Base-by-base conservation (phyloP, 2,329 filamentous ascomycete genomes). In the Hymenotorrendiella dingleyae region DNA sequence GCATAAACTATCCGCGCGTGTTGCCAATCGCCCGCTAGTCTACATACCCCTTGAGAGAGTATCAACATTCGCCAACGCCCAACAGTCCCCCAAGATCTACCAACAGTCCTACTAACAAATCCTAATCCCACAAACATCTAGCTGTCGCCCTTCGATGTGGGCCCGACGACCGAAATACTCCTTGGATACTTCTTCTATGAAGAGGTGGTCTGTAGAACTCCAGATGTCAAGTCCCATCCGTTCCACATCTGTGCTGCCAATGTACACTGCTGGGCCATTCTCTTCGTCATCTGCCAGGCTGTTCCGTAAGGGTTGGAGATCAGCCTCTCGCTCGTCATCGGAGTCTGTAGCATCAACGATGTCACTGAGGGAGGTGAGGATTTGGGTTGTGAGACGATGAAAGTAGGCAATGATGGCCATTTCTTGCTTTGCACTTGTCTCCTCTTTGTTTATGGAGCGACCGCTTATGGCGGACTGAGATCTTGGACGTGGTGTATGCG, bases 381-480 rank as follows among this genome's bases (percentile, higher is more conserved):
- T 71, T 53, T 77, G 71, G 2, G 76, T 74, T 0, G 86, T 89
- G 39, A 88, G 70, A 1, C 85, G 78, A 63, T 90, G 86, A 62
- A 91, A 91, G 62, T 89, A 93, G 1, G 84, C 82, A 42, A 90
- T 85, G 38, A 88, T 76, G 29, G 82, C 77, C 47, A 87, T 79
- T 58, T 89, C 67, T 63, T 33, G 74, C 73, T 51, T 74, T 67
- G 21, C 69, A 65, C 5, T 63, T 56, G 22, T 28, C 23, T 49
- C 10, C 62, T 61, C 2, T 58, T 40, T 63, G n/a, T n/a, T n/a
- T 64, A 8, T 27, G 24, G 19, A 33, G 39, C 34, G 30, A 33
- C 19, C 32, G 19, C 41, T 48, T 23, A 66, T 58, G 21, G 73
- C 59, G 2, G 72, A 76, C 24, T 71, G 67, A 20, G 53, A 53